These are phyloP conservation scores for Arctium minus DNA, from an alignment of 129 eudicot genomes.

Conservation along the genomic window DNA sequence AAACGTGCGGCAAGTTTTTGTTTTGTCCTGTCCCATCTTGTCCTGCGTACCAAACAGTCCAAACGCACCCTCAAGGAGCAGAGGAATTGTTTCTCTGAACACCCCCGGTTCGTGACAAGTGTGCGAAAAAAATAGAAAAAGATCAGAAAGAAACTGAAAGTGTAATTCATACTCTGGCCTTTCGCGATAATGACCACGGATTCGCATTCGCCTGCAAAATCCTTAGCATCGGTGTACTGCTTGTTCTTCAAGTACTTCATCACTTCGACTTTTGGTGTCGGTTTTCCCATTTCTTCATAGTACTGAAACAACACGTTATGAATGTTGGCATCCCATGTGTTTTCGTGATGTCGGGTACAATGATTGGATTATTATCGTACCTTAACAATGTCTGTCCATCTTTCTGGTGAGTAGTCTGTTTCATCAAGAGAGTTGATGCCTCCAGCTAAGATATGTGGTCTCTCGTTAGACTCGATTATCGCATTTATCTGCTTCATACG, in stretches of 20 bases:
- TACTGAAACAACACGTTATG: constrained; percentile 44
- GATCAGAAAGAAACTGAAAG: neutral
- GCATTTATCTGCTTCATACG: constrained; percentile 90
- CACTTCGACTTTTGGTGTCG: constrained; percentile 89
- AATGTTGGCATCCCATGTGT: neutral
- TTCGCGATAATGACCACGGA: constrained; percentile 93
- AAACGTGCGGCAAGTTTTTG: too few relatives aligned
- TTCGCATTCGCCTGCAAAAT: constrained; percentile 91
- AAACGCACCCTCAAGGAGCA: neutral
- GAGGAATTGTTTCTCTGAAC: neutral
- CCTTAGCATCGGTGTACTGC: constrained; percentile 80
- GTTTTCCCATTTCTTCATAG: constrained; percentile 95
- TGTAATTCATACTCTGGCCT: constrained; percentile 76
- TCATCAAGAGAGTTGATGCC: constrained; percentile 87
- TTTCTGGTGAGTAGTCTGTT: constrained; percentile 84
- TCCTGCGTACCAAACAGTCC: neutral
- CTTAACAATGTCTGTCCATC: constrained; percentile 98
- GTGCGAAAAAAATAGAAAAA: neutral
- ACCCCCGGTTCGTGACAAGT: neutral
- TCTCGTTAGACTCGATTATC: constrained; percentile 64
- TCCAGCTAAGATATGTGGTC: constrained; percentile 92
- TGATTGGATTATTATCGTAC: constrained; percentile 26
- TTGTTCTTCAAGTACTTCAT: constrained; percentile 71
- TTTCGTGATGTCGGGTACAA: neutral
- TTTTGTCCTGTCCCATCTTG: neutral